Evolutionary conservation across 2,329 filamentous ascomycete genomes (phyloP).

Genomic region (Aureobasidium sp.): DNA sequence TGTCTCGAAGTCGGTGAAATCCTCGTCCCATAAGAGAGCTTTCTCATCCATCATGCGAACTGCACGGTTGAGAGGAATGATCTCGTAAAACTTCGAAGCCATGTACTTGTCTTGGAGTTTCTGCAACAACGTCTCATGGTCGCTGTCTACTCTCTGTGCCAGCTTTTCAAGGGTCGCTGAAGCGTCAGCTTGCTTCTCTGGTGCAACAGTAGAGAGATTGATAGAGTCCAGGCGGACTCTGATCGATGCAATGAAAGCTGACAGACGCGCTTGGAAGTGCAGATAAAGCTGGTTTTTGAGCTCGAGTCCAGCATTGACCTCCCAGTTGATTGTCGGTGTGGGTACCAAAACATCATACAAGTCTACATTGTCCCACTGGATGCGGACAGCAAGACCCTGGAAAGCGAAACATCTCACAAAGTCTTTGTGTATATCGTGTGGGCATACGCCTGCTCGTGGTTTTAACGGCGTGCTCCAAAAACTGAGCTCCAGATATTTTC

Average conservation of each 20-base stretch:
- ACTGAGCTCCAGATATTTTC: slow-evolving; percentile 93
- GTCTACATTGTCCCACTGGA: slow-evolving; percentile 89
- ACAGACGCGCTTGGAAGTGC: slow-evolving; percentile 72
- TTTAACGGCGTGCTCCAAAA: slow-evolving; percentile 88
- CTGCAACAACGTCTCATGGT: slow-evolving; percentile 63
- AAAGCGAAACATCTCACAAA: slow-evolving; percentile 90
- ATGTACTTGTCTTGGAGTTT: slow-evolving; percentile 87
- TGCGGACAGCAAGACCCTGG: slow-evolving; percentile 72
- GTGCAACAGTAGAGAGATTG: slow-evolving; percentile 80
- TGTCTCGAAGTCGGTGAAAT: slow-evolving; percentile 82
- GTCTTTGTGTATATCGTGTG: slow-evolving; percentile 86
- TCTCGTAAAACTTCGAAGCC: slow-evolving; percentile 90
- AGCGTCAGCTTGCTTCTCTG: slow-evolving; percentile 77
- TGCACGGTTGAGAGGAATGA: slow-evolving; percentile 84
- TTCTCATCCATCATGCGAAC: slow-evolving; percentile 87
- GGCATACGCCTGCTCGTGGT: slow-evolving; percentile 65
- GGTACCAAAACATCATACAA: slow-evolving; percentile 93
- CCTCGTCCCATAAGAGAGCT: slow-evolving; percentile 85
- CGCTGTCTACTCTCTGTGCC: slow-evolving; percentile 70
- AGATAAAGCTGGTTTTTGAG: slow-evolving; percentile 88
- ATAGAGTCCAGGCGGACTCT: slow-evolving; percentile 77
- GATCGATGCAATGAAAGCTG: slow-evolving; percentile 80
- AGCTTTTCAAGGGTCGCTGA: slow-evolving; percentile 72
- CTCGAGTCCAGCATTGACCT: slow-evolving; percentile 85
- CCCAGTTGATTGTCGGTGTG: slow-evolving; percentile 86